Conservation (phyloP, 2,329 filamentous ascomycete genomes). For the Botrytis porri region DNA sequence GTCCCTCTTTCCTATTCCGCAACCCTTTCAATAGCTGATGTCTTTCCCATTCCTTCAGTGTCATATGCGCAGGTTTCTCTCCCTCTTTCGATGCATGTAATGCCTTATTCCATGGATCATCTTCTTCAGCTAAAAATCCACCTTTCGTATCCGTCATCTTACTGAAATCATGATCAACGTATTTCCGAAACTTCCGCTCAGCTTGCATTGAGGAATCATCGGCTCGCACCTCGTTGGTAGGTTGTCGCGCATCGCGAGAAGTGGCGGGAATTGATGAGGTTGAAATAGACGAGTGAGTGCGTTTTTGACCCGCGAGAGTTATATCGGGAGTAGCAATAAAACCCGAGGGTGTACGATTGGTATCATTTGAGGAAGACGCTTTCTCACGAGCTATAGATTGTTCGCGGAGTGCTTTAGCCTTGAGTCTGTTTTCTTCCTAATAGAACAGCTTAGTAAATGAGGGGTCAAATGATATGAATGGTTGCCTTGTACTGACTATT, state of each 20-base stretch:
- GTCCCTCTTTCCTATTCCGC: slow-evolving; percentile 70
- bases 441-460: slow-evolving; percentile 13
- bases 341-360: slow-evolving; percentile 57
- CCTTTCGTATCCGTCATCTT: slow-evolving; percentile 98
- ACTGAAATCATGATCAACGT: slow-evolving; percentile 96
- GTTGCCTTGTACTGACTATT: slow-evolving; percentile 46
- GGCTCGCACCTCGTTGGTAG: slow-evolving; percentile 39
- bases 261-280: slow-evolving; percentile 50
- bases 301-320: slow-evolving; percentile 64
- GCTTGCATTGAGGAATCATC: slow-evolving; percentile 49
- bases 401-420: slow-evolving; percentile 81
- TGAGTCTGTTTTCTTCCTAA: slow-evolving; percentile 82
- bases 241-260: slow-evolving; percentile 60
- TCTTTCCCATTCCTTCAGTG: slow-evolving; percentile 85
- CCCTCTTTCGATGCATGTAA: slow-evolving; percentile 57
- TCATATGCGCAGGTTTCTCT: slow-evolving; percentile 82
- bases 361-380: slow-evolving; percentile 39
- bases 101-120: slow-evolving; percentile 86
- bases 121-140: slow-evolving; percentile 84
- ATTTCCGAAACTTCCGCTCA: slow-evolving; percentile 86
- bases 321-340: slow-evolving; percentile 69
- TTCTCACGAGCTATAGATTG: slow-evolving; percentile 64
- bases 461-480: neutral
- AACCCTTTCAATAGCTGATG: slow-evolving; percentile 72
- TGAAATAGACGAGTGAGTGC: slow-evolving; percentile 64